These are phyloP conservation scores for Punctularia strigosozonata DNA, from an alignment of 768 basidiomycete genomes.

Conservation along the genomic window DNA sequence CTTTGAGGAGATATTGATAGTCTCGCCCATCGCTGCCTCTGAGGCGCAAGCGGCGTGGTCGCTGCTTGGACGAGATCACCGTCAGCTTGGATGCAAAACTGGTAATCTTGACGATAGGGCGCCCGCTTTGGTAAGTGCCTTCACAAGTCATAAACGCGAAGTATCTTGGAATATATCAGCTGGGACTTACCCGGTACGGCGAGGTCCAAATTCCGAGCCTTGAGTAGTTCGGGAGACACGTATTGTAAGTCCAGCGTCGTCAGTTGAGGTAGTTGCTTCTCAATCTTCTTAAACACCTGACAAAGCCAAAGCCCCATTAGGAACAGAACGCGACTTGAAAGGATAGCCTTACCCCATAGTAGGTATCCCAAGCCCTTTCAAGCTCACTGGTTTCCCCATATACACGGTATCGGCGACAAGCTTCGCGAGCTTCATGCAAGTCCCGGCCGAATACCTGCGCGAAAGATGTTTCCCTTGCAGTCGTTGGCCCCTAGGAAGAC, in stretches of 20 bases:
- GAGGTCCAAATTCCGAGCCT: conserved; percentile 80
- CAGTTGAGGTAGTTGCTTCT: conserved; percentile 84
- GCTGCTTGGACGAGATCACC: conserved; percentile 94
- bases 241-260: conserved; percentile 93
- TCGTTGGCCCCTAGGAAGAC: conserved; percentile 68
- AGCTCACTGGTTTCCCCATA: conserved; percentile 84
- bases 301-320: conserved; percentile 1
- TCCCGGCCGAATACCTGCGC: conserved; percentile 90
- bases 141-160: not conserved
- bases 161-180: not conserved
- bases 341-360: conserved; percentile 64
- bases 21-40: conserved; percentile 89
- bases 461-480: conserved; percentile 91
- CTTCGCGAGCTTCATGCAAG: conserved; percentile 84
- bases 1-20: conserved; percentile 88
- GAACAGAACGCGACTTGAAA: not conserved
- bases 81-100: conserved; percentile 84
- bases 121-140: conserved; percentile 91
- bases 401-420: conserved; percentile 73
- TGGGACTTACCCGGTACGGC: conserved; percentile 81
- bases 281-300: conserved; percentile 92
- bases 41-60: conserved; percentile 78
- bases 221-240: conserved; percentile 86
- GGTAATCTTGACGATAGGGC: conserved; percentile 67
- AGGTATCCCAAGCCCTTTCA: conserved; percentile 98